phyloP scores from a whole-genome alignment of 768 basidiomycete species.

The Boletus vermiculosoides region DNA sequence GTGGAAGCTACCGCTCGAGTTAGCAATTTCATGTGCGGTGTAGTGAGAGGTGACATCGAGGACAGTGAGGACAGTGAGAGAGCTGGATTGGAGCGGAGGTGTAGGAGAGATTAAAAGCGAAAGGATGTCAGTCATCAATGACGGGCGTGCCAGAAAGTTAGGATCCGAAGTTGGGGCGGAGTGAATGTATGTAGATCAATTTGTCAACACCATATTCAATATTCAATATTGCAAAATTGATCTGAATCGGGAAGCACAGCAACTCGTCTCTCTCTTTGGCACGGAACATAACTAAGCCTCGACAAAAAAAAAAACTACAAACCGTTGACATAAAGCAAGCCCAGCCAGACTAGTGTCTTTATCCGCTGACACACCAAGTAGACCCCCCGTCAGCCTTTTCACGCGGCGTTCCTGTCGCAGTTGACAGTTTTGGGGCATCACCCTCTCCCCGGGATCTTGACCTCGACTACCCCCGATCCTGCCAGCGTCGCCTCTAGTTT shows the following conservation, averaged over 20 bases:
- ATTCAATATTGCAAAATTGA: too few relatives aligned
- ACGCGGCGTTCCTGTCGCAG: slow-evolving; percentile 20
- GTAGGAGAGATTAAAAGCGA: slow-evolving; percentile 4
- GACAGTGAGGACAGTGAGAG: neutral
- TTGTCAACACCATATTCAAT: neutral
- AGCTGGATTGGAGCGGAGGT: slow-evolving; percentile 4
- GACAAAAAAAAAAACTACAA: slow-evolving; percentile 8
- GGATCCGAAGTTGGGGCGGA: slow-evolving; percentile 12
- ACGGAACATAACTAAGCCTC: slow-evolving; percentile 3
- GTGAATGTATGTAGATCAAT: slow-evolving; percentile 21
- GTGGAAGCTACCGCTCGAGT: neutral
- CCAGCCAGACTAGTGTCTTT: slow-evolving; percentile 1
- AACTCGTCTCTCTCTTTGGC: neutral
- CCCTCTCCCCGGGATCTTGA: slow-evolving; percentile 6
- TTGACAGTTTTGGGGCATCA: slow-evolving; percentile 36
- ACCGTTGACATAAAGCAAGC: slow-evolving; percentile 29
- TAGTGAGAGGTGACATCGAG: slow-evolving; percentile 8
- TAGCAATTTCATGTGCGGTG: slow-evolving; percentile 17
- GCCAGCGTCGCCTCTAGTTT: neutral
- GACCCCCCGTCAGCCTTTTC: slow-evolving; percentile 8
- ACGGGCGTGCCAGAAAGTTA: slow-evolving; percentile 12
- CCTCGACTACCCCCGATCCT: neutral
- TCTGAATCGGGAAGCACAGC: slow-evolving; percentile 11
- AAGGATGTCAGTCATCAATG: slow-evolving; percentile 12
- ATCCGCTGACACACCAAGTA: slow-evolving; percentile 16